Evolutionary conservation across 1,284 basidiomycete species (phyloP).

Genomic region (Mycosarcoma maydis): DNA sequence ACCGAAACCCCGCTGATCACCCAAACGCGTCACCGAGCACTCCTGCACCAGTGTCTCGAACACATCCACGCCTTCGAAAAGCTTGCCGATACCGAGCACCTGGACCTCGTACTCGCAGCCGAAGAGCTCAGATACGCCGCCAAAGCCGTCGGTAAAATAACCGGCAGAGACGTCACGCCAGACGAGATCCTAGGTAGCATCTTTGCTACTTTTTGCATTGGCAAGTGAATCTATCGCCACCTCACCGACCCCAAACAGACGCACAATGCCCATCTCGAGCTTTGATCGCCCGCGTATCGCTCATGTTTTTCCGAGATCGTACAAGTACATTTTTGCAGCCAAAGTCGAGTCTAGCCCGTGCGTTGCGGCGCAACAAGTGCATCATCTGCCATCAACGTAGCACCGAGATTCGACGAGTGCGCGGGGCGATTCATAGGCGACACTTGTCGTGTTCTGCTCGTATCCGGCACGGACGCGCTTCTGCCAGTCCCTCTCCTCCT

Average conservation of each 20-base stretch:
- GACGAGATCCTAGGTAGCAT: slow-evolving; percentile 82
- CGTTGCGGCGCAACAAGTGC: too few species aligned
- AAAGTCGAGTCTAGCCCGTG: too few species aligned
- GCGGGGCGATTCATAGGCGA: slow-evolving; percentile 11
- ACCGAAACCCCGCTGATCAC: slow-evolving; percentile 76
- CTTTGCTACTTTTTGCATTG: slow-evolving; percentile 73
- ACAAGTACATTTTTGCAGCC: too few species aligned
- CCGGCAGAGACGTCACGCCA: slow-evolving; percentile 76
- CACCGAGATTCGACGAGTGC: slow-evolving; percentile 16
- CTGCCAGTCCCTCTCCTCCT: slow-evolving; percentile 1
- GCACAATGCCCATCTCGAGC: too few species aligned
- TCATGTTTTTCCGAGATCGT: too few species aligned
- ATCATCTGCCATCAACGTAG: too few species aligned
- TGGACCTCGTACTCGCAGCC: slow-evolving; percentile 79
- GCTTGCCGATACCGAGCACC: slow-evolving; percentile 67
- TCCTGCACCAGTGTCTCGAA: slow-evolving; percentile 75
- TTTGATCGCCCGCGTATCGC: too few species aligned
- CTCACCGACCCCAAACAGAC: too few species aligned
- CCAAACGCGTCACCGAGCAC: slow-evolving; percentile 79
- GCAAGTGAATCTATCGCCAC: too few species aligned
- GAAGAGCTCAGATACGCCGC: slow-evolving; percentile 87
- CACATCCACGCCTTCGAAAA: slow-evolving; percentile 70
- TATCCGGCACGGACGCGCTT: neutral
- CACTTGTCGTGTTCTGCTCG: neutral
- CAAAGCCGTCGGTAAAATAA: slow-evolving; percentile 79